Percentiles rank a stretch among this genome's conserved stretches.
Evolutionary conservation across 2,329 filamentous ascomycete genomes (phyloP).

Genomic region (Venturia nashicola): DNA sequence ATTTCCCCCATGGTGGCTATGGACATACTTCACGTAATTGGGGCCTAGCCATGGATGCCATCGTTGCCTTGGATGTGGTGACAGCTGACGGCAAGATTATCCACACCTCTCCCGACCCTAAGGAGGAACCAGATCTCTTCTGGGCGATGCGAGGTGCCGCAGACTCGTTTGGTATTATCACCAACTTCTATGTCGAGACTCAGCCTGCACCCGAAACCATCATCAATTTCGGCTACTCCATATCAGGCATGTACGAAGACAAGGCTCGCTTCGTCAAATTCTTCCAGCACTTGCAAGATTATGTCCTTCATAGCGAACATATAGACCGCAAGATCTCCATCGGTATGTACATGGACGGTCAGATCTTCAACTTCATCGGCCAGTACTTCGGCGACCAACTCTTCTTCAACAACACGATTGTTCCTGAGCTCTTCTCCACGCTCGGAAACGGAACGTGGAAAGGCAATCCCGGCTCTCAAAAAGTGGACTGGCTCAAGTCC

Average conservation of each 20-base stretch:
- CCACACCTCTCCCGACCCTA: conserved; percentile 15
- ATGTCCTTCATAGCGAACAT: conserved; percentile 26
- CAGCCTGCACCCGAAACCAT: conserved; percentile 43
- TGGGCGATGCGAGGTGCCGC: conserved; percentile 46
- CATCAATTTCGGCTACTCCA: conserved; percentile 32
- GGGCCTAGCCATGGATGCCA: conserved; percentile 44
- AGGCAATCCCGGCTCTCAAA: conserved; percentile 18
- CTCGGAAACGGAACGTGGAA: conserved; percentile 11
- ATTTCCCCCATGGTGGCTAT: conserved; percentile 41
- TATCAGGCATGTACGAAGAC: neutral
- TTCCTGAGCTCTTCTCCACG: conserved; percentile 23
- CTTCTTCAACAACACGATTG: conserved; percentile 26
- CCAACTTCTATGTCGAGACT: conserved; percentile 44
- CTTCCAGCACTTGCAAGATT: conserved; percentile 29
- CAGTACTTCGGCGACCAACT: conserved; percentile 26
- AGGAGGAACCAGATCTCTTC: conserved; percentile 41
- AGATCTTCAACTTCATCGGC: conserved; percentile 24
- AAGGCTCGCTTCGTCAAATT: conserved; percentile 11
- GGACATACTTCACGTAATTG: conserved; percentile 48
- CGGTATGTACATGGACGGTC: conserved; percentile 28
- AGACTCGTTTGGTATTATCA: conserved; percentile 44
- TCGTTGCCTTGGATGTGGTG: conserved; percentile 44
- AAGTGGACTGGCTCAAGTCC: conserved; percentile 22
- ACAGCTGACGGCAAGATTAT: conserved; percentile 42
- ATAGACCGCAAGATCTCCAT: conserved; percentile 29